Conservation (phyloP, 257 asterid species). For the Ballota nigra region DNA sequence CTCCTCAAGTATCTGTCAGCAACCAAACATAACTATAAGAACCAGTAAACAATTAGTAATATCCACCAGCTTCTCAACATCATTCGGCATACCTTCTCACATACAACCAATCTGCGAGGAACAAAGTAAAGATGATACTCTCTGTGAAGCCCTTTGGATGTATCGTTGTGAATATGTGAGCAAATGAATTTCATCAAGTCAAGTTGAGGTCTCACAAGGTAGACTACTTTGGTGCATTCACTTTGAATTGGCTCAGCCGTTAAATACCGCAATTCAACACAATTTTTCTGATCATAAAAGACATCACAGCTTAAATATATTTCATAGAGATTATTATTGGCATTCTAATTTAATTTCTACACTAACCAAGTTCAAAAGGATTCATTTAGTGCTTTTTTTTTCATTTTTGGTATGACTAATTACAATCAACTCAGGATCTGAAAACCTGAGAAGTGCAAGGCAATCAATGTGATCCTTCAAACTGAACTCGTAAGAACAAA, state of each 20-base stretch:
- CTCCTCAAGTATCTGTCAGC: constrained; percentile 78
- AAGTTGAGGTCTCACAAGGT: constrained; percentile 77
- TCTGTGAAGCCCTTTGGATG: constrained; percentile 80
- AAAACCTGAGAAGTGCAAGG: not conserved
- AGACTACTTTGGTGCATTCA: constrained; percentile 79
- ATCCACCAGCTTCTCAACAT: not conserved
- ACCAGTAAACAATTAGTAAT: constrained; percentile 2
- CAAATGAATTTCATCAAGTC: constrained; percentile 78
- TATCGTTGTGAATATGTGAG: constrained; percentile 72
- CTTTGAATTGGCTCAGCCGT: constrained; percentile 83
- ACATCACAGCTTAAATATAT: not conserved
- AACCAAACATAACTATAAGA: constrained; percentile 3
- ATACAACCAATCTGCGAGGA: constrained; percentile 88
- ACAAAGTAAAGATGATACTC: constrained; percentile 90
- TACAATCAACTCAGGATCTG: not conserved
- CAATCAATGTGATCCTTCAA: not conserved
- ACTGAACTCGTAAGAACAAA: not conserved
- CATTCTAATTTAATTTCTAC: not conserved
- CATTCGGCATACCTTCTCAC: constrained; percentile 77
- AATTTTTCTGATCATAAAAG: constrained; percentile 66
- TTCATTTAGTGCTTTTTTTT: not conserved
- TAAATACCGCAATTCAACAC: constrained; percentile 84
- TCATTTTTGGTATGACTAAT: no score
- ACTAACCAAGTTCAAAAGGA: not conserved
- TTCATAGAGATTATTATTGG: no score